Conservation (phyloP, 352 stramenopile genomes). For the Phytophthora multivora region DNA sequence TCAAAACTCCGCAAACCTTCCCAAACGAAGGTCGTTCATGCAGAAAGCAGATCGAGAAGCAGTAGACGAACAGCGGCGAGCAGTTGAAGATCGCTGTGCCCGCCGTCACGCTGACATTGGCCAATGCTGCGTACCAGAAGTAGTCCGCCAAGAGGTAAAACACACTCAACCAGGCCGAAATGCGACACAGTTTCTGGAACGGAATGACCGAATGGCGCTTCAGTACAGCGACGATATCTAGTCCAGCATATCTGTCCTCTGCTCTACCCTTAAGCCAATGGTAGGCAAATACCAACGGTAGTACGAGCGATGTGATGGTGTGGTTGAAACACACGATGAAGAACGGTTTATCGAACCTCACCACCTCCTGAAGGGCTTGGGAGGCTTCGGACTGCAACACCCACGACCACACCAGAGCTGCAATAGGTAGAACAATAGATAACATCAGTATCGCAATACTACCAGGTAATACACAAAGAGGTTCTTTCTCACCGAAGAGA, state of each 20-base stretch:
- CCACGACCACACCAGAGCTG: constrained; percentile 34
- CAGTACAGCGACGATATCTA: constrained; percentile 26
- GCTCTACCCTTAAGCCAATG: constrained; percentile 30
- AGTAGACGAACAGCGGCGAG: constrained; percentile 70
- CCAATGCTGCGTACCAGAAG: constrained; percentile 61
- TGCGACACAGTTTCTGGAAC: constrained; percentile 29
- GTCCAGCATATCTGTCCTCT: constrained; percentile 11
- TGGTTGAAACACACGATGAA: constrained; percentile 71
- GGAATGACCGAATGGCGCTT: constrained; percentile 44
- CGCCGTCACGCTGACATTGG: constrained; percentile 48
- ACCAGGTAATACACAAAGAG: background rate
- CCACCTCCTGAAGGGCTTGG: constrained; percentile 29
- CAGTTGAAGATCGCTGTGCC: constrained; percentile 64
- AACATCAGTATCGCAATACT: background rate
- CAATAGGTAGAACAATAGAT: too few species aligned
- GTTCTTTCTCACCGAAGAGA: constrained; percentile 12
- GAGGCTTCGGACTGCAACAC: constrained; percentile 35
- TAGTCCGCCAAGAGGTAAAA: constrained; percentile 61
- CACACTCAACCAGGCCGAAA: constrained; percentile 44
- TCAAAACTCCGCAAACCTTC: constrained; percentile 53
- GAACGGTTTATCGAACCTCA: constrained; percentile 58
- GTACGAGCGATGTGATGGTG: constrained; percentile 40
- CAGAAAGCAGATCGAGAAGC: constrained; percentile 68
- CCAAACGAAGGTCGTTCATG: constrained; percentile 37
- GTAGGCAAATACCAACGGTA: constrained; percentile 42